Conservation (phyloP, 2,329 filamentous ascomycete genomes). For the Phialophora macrospora region DNA sequence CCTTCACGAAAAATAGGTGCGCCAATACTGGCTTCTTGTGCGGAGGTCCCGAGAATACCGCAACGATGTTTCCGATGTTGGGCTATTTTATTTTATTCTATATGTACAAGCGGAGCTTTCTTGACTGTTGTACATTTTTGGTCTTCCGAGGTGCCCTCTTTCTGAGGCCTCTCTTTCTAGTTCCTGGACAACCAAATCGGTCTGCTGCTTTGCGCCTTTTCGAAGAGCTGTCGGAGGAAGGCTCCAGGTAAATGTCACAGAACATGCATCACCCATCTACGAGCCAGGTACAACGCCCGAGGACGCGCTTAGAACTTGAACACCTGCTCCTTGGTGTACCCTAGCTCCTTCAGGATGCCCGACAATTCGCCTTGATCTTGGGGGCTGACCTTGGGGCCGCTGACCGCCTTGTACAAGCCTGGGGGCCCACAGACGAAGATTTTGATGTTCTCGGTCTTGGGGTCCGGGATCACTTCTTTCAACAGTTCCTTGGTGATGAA, state of each 20-base stretch:
- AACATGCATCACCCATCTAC: neutral
- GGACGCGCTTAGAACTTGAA: slow-evolving; percentile 80
- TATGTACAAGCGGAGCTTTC: neutral
- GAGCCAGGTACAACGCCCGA: neutral
- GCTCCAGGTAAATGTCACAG: neutral
- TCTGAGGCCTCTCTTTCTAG: neutral
- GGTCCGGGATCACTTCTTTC: slow-evolving; percentile 92
- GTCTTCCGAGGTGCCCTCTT: neutral
- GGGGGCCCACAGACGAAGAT: slow-evolving; percentile 95
- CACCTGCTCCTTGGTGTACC: slow-evolving; percentile 85
- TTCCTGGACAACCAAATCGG: neutral
- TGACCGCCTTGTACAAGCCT: slow-evolving; percentile 89
- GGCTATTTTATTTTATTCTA: neutral
- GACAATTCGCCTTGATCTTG: slow-evolving; percentile 89
- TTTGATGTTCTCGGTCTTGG: slow-evolving; percentile 91
- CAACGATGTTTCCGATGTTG: neutral
- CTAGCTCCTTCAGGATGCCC: slow-evolving; percentile 81
- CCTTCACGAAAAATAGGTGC: neutral
- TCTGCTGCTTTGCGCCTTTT: neutral
- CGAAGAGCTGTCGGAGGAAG: neutral
- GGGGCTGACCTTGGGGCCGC: slow-evolving; percentile 87
- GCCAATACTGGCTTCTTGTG: neutral
- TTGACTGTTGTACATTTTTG: slow-evolving; percentile 4
- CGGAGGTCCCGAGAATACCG: neutral
- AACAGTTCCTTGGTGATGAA: slow-evolving; percentile 87